Evolutionary conservation across 202 grass and related monocot species (phyloP), one percentile per base, ranked within the genome.

Genomic region (Setaria italica): DNA sequence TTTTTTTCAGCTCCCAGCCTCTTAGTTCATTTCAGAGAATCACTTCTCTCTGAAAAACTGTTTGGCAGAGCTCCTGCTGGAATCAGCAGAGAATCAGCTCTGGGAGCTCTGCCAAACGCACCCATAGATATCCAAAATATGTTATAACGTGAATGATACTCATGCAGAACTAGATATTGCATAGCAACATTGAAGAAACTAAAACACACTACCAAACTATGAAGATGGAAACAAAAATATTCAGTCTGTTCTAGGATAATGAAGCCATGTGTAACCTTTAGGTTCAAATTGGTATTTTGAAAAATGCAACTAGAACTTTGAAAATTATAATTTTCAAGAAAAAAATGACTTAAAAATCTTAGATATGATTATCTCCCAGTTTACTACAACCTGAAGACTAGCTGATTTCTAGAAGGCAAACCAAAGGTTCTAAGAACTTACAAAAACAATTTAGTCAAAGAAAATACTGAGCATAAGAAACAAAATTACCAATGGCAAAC

Each of bases 301-400:
- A 19, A 82, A 50, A 85, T 64, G 20, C 9, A 51, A 35, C 46
- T 62, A 76, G 9, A 42, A 85, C 62, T 77, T 20, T 55, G 29
- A 81, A 66, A 60, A 50, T 63, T 42, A 68, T 67, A 84, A 80
- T 21, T 50, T 32, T 16, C 7, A 75, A 16, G 32, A 4, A 56
- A 72, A 62, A 48, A 84, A 37, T 30, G 11, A 48, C 25, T 34
- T 30, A 35, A 35, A 82, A 35, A 82, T 33, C 39, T 50, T 82
- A 84, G 34, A 39, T 16, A 39, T 58, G 1, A 80, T 80, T 79
- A 66, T 55, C 32, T 84, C 59, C 20, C 0, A 6, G 54, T 74
- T 78, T 75, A 75, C 62, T 29, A 21, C 4, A 75, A 69, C 21
- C 58, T 78, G 5, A 62, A 88, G 63, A 53, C 66, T 79, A 72